Evolutionary conservation across 768 basidiomycete genomes (phyloP), one percentile per base, ranked within the genome.

Genomic region (Suillus sp.): DNA sequence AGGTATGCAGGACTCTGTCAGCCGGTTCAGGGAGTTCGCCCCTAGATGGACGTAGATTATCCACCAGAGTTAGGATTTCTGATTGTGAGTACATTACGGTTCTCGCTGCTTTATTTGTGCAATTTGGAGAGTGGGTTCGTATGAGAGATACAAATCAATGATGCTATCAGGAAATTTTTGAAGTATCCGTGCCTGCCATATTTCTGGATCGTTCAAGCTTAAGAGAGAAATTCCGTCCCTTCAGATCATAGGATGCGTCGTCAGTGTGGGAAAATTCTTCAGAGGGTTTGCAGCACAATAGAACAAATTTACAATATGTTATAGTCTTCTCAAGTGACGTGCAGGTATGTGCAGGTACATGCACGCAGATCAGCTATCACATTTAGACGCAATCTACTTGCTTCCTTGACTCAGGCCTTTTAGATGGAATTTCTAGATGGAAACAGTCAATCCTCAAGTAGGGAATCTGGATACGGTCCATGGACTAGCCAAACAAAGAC

Each of bases 1-100:
- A 4, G 72, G 73, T 14, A 59, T 82, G 25, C 78, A 78, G 22
- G 77, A 80, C 30, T 67, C 68, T 35, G 56, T 77, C 18, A 60
- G 47, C 62, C 74, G 68, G 35, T 75, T 75, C 51, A 59, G 11
- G 27, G 57, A 47, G 34, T 30, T 59, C n/a, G 22, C 59, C 18
- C 25, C 35, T 61, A 35, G 54, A 40, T 58, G 54, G 54, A 18
- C 22, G 16, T 61, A 61, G 35, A 61, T 22, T 27, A 58, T 40
- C 5, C 5, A n/a, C 51, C 50, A 32, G 50, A 32, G 18, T 53
- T 32, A 10, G 20, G 3, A 22, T 20, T 38, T 25, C 7, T 55
- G 22, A 20, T 57, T 27, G 38, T 27, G 38, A 57, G 9, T 40
- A 20, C 25, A 13, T 57, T 27, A 2, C 4, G 18, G 18, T 27